Evolutionary conservation across 192 early-diverging fungal species (phyloP).

Genomic region (Radiomyces spectabilis): DNA sequence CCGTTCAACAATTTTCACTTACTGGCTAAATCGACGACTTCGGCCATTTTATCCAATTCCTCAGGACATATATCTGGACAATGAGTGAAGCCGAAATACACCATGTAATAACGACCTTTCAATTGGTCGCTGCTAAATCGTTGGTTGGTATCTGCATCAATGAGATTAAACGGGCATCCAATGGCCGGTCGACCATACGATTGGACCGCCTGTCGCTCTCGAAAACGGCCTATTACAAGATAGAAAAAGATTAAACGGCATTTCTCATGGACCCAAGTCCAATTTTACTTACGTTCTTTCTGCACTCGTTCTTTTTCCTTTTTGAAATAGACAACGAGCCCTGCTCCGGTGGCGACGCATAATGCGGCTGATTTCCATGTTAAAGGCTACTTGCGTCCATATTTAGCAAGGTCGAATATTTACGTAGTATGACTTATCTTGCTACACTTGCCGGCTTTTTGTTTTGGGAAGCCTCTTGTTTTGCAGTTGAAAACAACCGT

Average conservation of each 20-base stretch:
- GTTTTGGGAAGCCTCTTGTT: too few species aligned
- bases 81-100: slow-evolving; percentile 99
- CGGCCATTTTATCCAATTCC: slow-evolving; percentile 95
- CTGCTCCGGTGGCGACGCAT: slow-evolving; percentile 50
- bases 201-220: slow-evolving; percentile 30
- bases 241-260: background rate
- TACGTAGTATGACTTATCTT: too few species aligned
- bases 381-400: slow-evolving; percentile 32
- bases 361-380: slow-evolving; percentile 40
- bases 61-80: slow-evolving; percentile 99
- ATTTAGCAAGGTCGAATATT: too few species aligned
- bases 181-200: slow-evolving; percentile 77
- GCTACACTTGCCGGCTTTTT: too few species aligned
- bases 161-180: slow-evolving; percentile 84
- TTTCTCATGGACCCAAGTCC: background rate
- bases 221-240: slow-evolving; percentile 12
- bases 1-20: slow-evolving; percentile 18
- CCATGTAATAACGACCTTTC: slow-evolving; percentile 75
- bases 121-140: slow-evolving; percentile 69
- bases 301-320: slow-evolving; percentile 51
- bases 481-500: too few species aligned
- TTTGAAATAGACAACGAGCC: slow-evolving; percentile 57
- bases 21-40: slow-evolving; percentile 73
- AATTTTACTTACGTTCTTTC: slow-evolving; percentile 30
- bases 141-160: slow-evolving; percentile 66